Percentiles rank a stretch among this genome's conserved stretches.
Evolutionary conservation across 208 protist genomes (phyloP).

Genomic region (Lotmaria passim): DNA sequence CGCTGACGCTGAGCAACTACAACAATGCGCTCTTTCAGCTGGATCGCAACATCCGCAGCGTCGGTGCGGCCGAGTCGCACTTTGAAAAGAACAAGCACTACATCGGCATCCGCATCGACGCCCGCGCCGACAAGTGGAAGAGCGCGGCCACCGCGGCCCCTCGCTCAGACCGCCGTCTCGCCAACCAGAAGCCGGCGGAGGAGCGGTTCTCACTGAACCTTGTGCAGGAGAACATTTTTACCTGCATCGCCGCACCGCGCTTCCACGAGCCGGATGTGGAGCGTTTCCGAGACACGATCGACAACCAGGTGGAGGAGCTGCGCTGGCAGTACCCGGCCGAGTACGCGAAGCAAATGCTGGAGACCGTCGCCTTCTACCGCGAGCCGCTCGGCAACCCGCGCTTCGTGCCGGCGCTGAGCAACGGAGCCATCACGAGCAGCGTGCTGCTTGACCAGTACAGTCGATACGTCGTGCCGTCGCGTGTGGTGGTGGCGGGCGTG

Average conservation of each 20-base stretch:
- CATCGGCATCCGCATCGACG: conserved; percentile 78
- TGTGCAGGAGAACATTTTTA: conserved; percentile 85
- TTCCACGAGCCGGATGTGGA: conserved; percentile 86
- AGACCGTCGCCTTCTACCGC: conserved; percentile 89
- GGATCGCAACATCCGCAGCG: conserved; percentile 81
- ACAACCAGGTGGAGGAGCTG: conserved; percentile 86
- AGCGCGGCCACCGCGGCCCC: conserved; percentile 25
- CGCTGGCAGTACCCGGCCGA: conserved; percentile 79
- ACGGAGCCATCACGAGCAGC: conserved; percentile 62
- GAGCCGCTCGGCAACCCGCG: conserved; percentile 88
- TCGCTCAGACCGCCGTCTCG: conserved; percentile 20
- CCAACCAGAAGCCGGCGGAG: conserved; percentile 19
- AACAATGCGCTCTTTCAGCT: conserved; percentile 87
- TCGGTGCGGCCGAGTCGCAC: conserved; percentile 71
- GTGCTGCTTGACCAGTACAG: conserved; percentile 84
- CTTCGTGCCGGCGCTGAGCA: conserved; percentile 79
- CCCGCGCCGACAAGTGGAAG: conserved; percentile 74
- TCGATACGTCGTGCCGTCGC: conserved; percentile 69
- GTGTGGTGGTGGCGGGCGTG: conserved; percentile 86
- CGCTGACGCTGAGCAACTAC: conserved; percentile 83
- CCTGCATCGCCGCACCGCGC: conserved; percentile 71
- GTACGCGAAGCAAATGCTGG: conserved; percentile 80
- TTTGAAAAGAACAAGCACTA: conserved; percentile 88
- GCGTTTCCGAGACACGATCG: conserved; percentile 84
- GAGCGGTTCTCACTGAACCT: conserved; percentile 61